Percentiles rank a stretch among this genome's conserved stretches.
Evolutionary conservation across 108 stramenopile species (phyloP).

Genomic region (Hondaea fermentalgiana): DNA sequence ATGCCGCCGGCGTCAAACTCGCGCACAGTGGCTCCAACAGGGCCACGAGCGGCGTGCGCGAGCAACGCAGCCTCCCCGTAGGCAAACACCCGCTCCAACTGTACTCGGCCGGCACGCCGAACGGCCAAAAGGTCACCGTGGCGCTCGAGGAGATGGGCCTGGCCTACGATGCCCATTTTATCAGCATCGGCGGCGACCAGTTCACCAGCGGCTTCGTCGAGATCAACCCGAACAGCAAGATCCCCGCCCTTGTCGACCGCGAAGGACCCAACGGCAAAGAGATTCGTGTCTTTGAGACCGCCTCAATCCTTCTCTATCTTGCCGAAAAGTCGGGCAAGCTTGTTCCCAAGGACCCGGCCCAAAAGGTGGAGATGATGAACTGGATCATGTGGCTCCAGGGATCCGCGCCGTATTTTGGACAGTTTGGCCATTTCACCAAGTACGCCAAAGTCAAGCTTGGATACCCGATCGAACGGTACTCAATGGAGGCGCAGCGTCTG

Average conservation of each 20-base stretch:
- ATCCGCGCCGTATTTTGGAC: constrained; percentile 60
- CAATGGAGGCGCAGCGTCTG: constrained; percentile 70
- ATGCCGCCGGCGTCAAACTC: constrained; percentile 14
- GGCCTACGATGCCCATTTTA: constrained; percentile 65
- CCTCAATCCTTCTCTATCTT: constrained; percentile 64
- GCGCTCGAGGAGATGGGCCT: constrained; percentile 60
- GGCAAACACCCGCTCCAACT: constrained; percentile 67
- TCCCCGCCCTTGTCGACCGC: constrained; percentile 63
- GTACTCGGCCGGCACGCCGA: constrained; percentile 70
- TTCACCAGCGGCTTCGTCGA: constrained; percentile 66
- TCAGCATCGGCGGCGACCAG: constrained; percentile 64
- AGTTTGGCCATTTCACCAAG: constrained; percentile 60
- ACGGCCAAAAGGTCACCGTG: constrained; percentile 73
- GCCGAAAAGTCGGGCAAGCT: constrained; percentile 58
- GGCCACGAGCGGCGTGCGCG: constrained; percentile 59
- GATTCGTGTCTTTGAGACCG: constrained; percentile 66
- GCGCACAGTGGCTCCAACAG: not conserved
- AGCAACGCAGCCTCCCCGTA: constrained; percentile 44
- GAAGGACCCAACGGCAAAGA: constrained; percentile 37
- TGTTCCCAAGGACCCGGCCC: constrained; percentile 43
- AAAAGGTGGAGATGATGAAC: constrained; percentile 49
- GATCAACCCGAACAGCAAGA: constrained; percentile 79
- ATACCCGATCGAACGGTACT: constrained; percentile 70
- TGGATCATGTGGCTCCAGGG: constrained; percentile 79
- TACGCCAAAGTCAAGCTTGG: constrained; percentile 62